phyloP scores from a whole-genome alignment of 306 rosid genomes.

The Begonia fuchsioides region DNA sequence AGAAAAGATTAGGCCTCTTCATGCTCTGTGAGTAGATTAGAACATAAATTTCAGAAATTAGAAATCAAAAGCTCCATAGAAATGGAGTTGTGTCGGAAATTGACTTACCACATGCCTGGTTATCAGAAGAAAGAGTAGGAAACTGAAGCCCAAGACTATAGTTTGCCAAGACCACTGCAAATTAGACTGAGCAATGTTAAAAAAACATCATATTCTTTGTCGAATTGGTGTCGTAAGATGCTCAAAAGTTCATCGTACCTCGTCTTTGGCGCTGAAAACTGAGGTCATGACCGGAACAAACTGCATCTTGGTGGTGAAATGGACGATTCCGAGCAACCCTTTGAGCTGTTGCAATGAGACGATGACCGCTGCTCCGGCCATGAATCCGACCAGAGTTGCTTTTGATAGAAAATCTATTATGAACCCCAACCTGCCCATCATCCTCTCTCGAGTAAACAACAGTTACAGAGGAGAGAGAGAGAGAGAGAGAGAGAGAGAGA shows the following conservation, averaged over 20 bases:
- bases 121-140: slow-evolving; percentile 45
- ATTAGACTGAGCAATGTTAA: slow-evolving; percentile 7
- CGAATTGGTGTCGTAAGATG: too few species aligned
- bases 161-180: slow-evolving; percentile 99
- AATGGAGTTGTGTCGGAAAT: background rate
- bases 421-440: slow-evolving; percentile 60
- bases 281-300: slow-evolving; percentile 58
- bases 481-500: background rate
- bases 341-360: slow-evolving; percentile 90
- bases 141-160: slow-evolving; percentile 48
- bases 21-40: slow-evolving; percentile 35
- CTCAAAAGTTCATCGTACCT: slow-evolving; percentile 27
- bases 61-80: background rate
- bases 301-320: slow-evolving; percentile 81
- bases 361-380: slow-evolving; percentile 96
- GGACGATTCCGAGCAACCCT: slow-evolving; percentile 78
- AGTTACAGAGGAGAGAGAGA: too few species aligned
- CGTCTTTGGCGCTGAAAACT: slow-evolving; percentile 38
- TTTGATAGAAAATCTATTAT: slow-evolving; percentile 89
- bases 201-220: background rate
- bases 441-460: background rate
- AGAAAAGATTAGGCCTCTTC: slow-evolving; percentile 70
- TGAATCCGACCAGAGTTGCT: slow-evolving; percentile 88
- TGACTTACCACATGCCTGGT: slow-evolving; percentile 73
- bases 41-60: background rate